Percentiles rank a stretch among this genome's conserved stretches.
Evolutionary conservation across 208 protist genomes (phyloP).

Genomic region (Borovskyia barvae): DNA sequence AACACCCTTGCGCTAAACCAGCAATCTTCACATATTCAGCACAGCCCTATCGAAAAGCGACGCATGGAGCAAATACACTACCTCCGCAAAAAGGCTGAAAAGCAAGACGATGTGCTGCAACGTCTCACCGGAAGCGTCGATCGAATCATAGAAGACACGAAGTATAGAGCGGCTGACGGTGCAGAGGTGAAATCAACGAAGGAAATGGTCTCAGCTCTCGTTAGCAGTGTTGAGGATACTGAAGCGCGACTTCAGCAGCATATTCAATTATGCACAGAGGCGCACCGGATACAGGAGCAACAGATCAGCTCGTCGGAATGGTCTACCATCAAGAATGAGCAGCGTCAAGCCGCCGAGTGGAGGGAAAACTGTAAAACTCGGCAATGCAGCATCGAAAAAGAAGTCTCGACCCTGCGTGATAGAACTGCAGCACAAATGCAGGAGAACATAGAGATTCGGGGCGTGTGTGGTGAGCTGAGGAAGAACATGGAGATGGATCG

Average conservation of each 20-base stretch:
- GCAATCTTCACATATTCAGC: background rate
- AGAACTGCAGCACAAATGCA: slow-evolving; percentile 2
- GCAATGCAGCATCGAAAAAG: background rate
- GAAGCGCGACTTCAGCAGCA: background rate
- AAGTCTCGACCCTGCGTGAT: background rate
- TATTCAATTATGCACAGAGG: background rate
- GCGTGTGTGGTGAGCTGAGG: slow-evolving; percentile 10
- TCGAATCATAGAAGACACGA: background rate
- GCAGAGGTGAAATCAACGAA: slow-evolving; percentile 2
- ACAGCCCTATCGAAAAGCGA: slow-evolving; percentile 5
- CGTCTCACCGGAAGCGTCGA: background rate
- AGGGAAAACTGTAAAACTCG: background rate
- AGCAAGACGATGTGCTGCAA: slow-evolving; percentile 24
- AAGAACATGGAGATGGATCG: slow-evolving; percentile 8
- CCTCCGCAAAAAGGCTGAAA: slow-evolving; percentile 24
- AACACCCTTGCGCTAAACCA: slow-evolving; percentile 24
- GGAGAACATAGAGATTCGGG: slow-evolving; percentile 2
- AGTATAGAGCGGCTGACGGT: background rate
- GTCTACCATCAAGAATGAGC: background rate
- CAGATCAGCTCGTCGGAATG: background rate
- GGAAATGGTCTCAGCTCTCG: background rate
- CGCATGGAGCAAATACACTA: slow-evolving; percentile 23
- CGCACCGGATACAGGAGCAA: background rate
- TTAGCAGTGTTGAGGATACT: background rate
- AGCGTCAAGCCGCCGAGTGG: background rate